Evolutionary conservation across 2,329 filamentous ascomycete genomes (phyloP), one percentile per base, ranked within the genome.

Genomic region (Graphilbum fragrans): DNA sequence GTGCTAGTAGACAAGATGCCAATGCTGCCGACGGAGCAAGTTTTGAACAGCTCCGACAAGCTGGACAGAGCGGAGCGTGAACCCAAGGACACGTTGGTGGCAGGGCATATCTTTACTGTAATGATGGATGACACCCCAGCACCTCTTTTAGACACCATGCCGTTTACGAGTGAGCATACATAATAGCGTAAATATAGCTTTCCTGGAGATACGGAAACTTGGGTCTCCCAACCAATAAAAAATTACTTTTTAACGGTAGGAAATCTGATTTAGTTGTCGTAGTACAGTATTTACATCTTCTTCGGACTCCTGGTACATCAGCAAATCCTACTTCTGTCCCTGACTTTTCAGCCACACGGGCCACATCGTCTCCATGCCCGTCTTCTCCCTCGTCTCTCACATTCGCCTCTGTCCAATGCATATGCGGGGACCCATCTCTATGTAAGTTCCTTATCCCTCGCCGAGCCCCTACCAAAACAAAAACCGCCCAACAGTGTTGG

Each of bases 31-130:
- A 22, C 10, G 45, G 50, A 4, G 42, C 48, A 11, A 42, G 50
- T 2, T 65, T 68, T 51, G 66, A 68, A 47, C 54, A 59, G 47
- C 59, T 63, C 29, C 57, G 64, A 37, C 62, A 70, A 52, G 68
- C 65, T 5, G 67, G 66, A 2, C 62, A 66, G 52, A 66, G 68
- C 37, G 62, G 66, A 18, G 67, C 66, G 5, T 71, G 47, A 61
- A 5, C 8, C n/a, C n/a, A n/a, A n/a, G n/a, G n/a, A n/a, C n/a
- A n/a, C n/a, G n/a, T n/a, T n/a, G n/a, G n/a, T n/a, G n/a, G n/a
- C 25, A 14, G 14, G 25, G 8, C 14, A 14, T 34, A 7, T 34
- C 14, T 7, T 34, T 8, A 34, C 9, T 34, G n/a, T 10, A n/a
- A 34, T 16, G 9, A 29, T 29, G 25, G 25, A 14, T 14, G 25